Conservation (phyloP, 78 protist genomes). For the Dictyostelium firmibasis region DNA sequence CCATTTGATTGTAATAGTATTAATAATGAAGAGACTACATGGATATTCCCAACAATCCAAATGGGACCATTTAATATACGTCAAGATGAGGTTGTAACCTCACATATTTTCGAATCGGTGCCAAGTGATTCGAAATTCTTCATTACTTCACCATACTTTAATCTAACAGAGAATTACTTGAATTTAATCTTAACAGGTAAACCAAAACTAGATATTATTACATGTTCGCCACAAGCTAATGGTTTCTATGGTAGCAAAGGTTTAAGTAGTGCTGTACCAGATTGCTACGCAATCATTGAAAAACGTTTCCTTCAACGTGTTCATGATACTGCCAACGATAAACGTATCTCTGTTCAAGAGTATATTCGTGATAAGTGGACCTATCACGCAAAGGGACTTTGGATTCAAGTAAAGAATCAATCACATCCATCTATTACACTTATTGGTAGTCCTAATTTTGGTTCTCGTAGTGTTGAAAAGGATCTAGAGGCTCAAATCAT, state of each 20-base stretch:
- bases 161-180: constrained; percentile 40
- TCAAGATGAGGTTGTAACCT: constrained; percentile 52
- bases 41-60: constrained; percentile 76
- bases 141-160: constrained; percentile 59
- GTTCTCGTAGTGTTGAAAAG: constrained; percentile 44
- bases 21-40: neutral
- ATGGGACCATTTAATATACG: constrained; percentile 73
- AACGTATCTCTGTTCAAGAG: constrained; percentile 39
- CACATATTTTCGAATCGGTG: constrained; percentile 12
- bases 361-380: constrained; percentile 70
- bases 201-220: constrained; percentile 38
- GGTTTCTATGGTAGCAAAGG: constrained; percentile 76
- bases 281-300: constrained; percentile 56
- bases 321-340: neutral
- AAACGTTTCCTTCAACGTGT: constrained; percentile 31
- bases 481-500: constrained; percentile 73
- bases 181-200: constrained; percentile 19
- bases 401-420: constrained; percentile 37
- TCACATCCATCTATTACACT: constrained; percentile 29
- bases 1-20: neutral
- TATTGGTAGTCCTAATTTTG: constrained; percentile 73
- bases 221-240: constrained; percentile 70
- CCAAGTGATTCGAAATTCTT: constrained; percentile 22
- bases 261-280: constrained; percentile 28
- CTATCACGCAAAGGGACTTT: constrained; percentile 69